Evolutionary conservation across 2,329 filamentous ascomycete species (phyloP).

Genomic region (Beauveria sp.): DNA sequence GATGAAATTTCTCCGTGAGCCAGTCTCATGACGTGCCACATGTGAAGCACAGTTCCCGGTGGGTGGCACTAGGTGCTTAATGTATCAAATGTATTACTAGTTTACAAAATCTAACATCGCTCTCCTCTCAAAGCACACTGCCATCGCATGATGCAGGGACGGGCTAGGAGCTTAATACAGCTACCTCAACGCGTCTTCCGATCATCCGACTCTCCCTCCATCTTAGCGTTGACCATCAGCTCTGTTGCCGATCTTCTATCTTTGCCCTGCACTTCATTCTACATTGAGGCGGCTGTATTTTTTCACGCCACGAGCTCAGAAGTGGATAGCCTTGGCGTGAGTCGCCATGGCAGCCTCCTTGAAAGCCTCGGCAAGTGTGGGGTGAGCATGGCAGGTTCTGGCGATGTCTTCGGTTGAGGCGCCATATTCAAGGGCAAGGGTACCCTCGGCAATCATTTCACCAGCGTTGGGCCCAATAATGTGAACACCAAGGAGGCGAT

Average conservation of each 20-base stretch:
- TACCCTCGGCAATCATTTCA: slow-evolving; percentile 98
- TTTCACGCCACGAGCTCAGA: slow-evolving; percentile 41
- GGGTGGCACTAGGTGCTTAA: not conserved
- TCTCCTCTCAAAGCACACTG: not conserved
- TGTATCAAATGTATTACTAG: slow-evolving; percentile 13
- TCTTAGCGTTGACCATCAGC: not conserved
- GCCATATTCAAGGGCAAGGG: slow-evolving; percentile 91
- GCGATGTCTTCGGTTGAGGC: slow-evolving; percentile 92
- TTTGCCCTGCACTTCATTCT: not conserved
- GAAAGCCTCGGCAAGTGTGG: slow-evolving; percentile 93
- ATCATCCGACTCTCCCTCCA: not conserved
- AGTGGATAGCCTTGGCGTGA: slow-evolving; percentile 92
- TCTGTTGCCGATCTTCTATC: not conserved
- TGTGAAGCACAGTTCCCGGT: not conserved
- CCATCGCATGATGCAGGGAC: not conserved
- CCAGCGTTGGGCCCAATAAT: slow-evolving; percentile 94
- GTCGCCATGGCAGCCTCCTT: slow-evolving; percentile 99
- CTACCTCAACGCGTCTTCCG: not conserved
- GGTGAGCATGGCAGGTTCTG: slow-evolving; percentile 93
- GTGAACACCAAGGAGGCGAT: slow-evolving; percentile 90
- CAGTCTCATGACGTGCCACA: too few relatives aligned
- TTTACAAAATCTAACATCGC: slow-evolving; percentile 13
- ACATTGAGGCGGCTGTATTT: not conserved
- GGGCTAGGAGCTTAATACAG: not conserved
- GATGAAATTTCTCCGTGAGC: too few relatives aligned